These are phyloP conservation scores for Ophidiomyces ophidiicola DNA, from an alignment of 2,329 filamentous ascomycete species.

Conservation along the genomic window DNA sequence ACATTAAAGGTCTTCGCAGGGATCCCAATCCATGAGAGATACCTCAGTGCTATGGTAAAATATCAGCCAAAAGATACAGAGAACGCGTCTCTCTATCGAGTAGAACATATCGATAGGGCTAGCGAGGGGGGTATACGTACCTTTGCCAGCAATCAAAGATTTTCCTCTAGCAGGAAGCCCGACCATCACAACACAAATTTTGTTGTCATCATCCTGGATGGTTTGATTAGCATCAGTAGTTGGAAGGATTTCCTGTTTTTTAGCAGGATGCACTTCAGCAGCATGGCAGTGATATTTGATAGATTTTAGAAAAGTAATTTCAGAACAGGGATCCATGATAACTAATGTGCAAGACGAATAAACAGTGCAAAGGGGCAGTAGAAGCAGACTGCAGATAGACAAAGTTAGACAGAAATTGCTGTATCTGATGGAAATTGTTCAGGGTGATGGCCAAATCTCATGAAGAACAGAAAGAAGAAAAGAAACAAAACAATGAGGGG, in stretches of 20 bases:
- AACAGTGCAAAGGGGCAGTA: neutral
- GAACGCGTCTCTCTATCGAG: too few relatives aligned
- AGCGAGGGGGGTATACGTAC: conserved; percentile 45
- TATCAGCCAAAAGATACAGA: conserved; percentile 2
- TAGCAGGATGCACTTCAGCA: neutral
- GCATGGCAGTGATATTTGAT: neutral
- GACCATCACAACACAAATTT: conserved; percentile 98
- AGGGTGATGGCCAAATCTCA: too few relatives aligned
- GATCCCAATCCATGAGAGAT: conserved; percentile 93
- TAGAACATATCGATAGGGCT: too few relatives aligned
- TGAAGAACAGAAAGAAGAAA: neutral
- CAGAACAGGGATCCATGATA: conserved; percentile 1
- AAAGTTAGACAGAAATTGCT: neutral
- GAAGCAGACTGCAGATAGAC: neutral
- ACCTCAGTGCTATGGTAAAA: conserved; percentile 60
- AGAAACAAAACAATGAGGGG: neutral
- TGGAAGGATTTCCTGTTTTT: neutral
- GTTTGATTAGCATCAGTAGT: conserved; percentile 4
- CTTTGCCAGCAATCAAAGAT: conserved; percentile 94
- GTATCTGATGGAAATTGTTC: too few relatives aligned
- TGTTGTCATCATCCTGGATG: conserved; percentile 76
- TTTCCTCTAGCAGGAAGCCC: conserved; percentile 91
- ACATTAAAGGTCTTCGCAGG: conserved; percentile 94
- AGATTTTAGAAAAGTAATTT: neutral
- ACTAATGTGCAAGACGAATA: neutral